Evolutionary conservation across 164 flowering plant genomes (phyloP).

Genomic region (Berberis thunbergii): DNA sequence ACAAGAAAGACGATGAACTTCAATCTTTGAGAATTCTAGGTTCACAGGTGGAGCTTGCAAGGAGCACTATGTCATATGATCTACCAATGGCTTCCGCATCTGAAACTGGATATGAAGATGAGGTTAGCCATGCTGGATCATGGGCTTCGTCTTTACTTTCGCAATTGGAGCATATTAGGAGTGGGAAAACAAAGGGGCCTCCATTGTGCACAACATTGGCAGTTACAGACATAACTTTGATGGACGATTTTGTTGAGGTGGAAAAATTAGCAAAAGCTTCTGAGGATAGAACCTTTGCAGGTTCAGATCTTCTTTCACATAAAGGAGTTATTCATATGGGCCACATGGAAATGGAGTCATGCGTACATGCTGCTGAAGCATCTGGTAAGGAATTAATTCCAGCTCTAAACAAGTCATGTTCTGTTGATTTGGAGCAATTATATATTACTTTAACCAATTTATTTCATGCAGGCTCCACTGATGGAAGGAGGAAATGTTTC

Average conservation of each 20-base stretch:
- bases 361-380: constrained; percentile 3
- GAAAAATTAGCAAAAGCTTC: constrained; percentile 5
- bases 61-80: not conserved
- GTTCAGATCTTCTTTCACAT: not conserved
- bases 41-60: not conserved
- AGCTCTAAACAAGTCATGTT: constrained; percentile 1
- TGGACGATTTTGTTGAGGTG: constrained; percentile 10
- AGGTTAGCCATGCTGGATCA: constrained; percentile 1
- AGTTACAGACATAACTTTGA: constrained; percentile 5
- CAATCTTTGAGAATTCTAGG: not conserved
- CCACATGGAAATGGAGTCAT: not conserved
- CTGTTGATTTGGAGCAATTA: constrained; percentile 39
- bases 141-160: constrained; percentile 6
- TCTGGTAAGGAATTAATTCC: constrained; percentile 49
- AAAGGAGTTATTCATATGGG: not conserved
- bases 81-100: not conserved
- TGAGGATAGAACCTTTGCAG: not conserved
- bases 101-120: not conserved
- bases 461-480: not conserved
- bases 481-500: constrained; percentile 19
- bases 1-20: not conserved
- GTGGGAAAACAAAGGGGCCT: not conserved
- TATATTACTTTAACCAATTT: constrained; percentile 29
- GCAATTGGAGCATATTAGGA: not conserved
- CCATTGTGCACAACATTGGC: constrained; percentile 1